Evolutionary conservation across 1,139 yeast genomes (phyloP).

Genomic region (Suhomyces kunorum): DNA sequence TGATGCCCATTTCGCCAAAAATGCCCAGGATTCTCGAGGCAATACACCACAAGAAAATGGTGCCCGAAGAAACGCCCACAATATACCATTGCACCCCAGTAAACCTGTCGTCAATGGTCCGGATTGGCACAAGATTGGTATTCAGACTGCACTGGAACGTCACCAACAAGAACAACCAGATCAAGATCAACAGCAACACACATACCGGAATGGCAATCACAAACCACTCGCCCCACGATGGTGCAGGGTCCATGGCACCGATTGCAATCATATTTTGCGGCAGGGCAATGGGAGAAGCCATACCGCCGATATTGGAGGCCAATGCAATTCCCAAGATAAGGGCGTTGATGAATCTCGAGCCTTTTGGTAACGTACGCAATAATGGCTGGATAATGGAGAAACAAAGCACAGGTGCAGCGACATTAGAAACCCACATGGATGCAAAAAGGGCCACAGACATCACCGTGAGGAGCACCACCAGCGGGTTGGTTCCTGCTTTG

Average conservation of each 20-base stretch:
- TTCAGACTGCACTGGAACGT: constrained; percentile 52
- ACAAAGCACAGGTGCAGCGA: constrained; percentile 76
- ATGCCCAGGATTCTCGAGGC: constrained; percentile 55
- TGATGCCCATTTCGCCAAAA: constrained; percentile 72
- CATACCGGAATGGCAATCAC: constrained; percentile 69
- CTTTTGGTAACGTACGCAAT: constrained; percentile 61
- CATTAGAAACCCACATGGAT: constrained; percentile 80
- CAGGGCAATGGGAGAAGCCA: constrained; percentile 80
- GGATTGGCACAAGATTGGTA: constrained; percentile 49
- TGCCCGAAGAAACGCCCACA: constrained; percentile 49
- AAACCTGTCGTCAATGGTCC: constrained; percentile 61
- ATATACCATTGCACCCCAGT: constrained; percentile 66
- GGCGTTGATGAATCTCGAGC: constrained; percentile 62
- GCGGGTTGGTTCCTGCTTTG: constrained; percentile 66
- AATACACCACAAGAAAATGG: constrained; percentile 74
- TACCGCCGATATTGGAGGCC: constrained; percentile 73
- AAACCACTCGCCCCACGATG: constrained; percentile 80
- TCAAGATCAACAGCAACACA: constrained; percentile 50
- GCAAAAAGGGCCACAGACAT: constrained; percentile 70
- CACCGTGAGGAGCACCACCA: constrained; percentile 59
- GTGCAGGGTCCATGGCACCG: constrained; percentile 64
- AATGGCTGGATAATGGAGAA: constrained; percentile 67
- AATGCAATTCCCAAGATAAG: constrained; percentile 71
- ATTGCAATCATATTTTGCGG: constrained; percentile 79
- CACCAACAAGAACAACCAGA: constrained; percentile 58